Evolutionary conservation across 345 rosid species (phyloP), one percentile per base, ranked within the genome.

Genomic region (Trapa bicornis): DNA sequence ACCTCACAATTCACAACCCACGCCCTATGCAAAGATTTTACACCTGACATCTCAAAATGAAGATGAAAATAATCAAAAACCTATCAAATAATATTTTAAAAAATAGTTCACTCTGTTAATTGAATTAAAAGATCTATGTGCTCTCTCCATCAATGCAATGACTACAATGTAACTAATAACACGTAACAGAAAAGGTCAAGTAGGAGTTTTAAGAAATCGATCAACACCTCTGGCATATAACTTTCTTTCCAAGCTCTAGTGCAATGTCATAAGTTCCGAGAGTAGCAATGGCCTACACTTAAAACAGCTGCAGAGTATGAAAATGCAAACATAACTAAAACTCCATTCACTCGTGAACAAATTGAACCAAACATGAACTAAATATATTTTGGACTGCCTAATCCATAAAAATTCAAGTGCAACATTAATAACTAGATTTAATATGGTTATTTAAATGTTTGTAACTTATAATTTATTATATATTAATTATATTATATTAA

Each of bases 221-320:
- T 33, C 60, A 75, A 56, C 61, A 89, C 98, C 98, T 89, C 79
- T 86, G 96, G 76, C 96, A 89, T 70, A 92, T 80, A 54, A 89
- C 83, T 83, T 92, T 92, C 88, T 86, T 89, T 67, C 96, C 98
- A 77, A 92, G 75, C 75, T 89, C 96, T 71, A 87, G 69, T 6
- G 94, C 92, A 66, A 89, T 84, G 74, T 92, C 98, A 76, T 87
- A 92, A 36, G 96, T 89, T 62, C 96, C 96, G 64, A 92, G 86
- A 38, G 93, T 84, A 58, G 96, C 98, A 67, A 88, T 77, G 61
- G 85, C 93, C 98, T 92, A 78, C 67, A 75, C 33, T 4, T 45
- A 73, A 47, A 52, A 73, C n/a, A 56, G 6, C 63, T 5, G 38
- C 38, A 32, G 11, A 32, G 33, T 58, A 1, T 22, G 37, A 57